Evolutionary conservation across 2,329 filamentous ascomycete species (phyloP).

Genomic region (Microthyrium microscopicum): DNA sequence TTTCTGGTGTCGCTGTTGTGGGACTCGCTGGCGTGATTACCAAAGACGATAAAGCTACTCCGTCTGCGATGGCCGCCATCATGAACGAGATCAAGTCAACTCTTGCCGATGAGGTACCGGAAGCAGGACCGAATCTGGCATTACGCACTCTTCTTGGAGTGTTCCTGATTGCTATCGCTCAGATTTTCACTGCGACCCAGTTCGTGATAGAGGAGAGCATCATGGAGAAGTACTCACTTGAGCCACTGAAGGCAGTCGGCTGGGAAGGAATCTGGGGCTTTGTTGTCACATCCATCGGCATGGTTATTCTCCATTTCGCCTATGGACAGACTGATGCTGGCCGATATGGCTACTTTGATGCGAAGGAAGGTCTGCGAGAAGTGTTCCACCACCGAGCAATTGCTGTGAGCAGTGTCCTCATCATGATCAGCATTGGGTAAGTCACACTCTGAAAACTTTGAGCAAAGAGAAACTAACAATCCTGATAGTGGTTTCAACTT

Average conservation of each 20-base stretch:
- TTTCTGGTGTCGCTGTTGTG: slow-evolving; percentile 74
- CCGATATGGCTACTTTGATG: slow-evolving; percentile 74
- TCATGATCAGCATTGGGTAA: slow-evolving; percentile 96
- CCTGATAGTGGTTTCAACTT: slow-evolving; percentile 78
- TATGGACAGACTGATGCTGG: slow-evolving; percentile 63
- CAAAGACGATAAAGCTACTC: slow-evolving; percentile 41
- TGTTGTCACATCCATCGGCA: slow-evolving; percentile 56
- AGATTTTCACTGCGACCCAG: slow-evolving; percentile 92
- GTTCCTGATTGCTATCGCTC: slow-evolving; percentile 76
- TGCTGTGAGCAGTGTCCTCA: slow-evolving; percentile 62
- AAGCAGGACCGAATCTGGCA: slow-evolving; percentile 36
- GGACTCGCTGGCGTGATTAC: slow-evolving; percentile 77
- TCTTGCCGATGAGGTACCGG: slow-evolving; percentile 15
- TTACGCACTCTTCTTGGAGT: slow-evolving; percentile 66
- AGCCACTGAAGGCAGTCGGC: slow-evolving; percentile 80
- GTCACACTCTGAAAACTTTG: slow-evolving; percentile 15
- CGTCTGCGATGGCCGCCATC: slow-evolving; percentile 9
- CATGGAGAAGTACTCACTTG: slow-evolving; percentile 59
- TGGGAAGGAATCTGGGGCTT: slow-evolving; percentile 96
- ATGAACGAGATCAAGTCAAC: neutral
- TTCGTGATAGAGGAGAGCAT: slow-evolving; percentile 95
- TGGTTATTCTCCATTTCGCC: slow-evolving; percentile 61
- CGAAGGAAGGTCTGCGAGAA: slow-evolving; percentile 68
- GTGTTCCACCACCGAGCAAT: slow-evolving; percentile 57
- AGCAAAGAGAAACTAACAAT: neutral